A percentile compares a stretch with the other conserved stretches of the same genome.
These are phyloP conservation scores for Beauveria caledonica DNA, from an alignment of 2,329 filamentous ascomycete species.

Conservation along the genomic window DNA sequence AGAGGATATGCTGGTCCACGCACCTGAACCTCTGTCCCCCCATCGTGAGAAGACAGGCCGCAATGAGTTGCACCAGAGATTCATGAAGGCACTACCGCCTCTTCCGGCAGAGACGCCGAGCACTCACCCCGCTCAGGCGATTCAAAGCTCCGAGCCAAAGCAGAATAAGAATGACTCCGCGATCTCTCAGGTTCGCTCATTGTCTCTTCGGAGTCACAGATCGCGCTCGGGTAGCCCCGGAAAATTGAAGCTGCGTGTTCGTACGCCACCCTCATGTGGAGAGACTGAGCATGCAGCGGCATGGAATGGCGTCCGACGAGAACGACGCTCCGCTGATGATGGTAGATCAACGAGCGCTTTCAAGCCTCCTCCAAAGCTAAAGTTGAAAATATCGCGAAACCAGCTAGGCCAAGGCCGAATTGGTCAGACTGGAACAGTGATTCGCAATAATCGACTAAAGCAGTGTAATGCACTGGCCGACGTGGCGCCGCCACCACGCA, in stretches of 20 bases:
- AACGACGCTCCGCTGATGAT: conserved; percentile 5
- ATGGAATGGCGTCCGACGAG: background rate
- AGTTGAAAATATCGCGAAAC: conserved; percentile 25
- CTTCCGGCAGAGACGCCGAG: conserved; percentile 26
- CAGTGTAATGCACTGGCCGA: conserved; percentile 26
- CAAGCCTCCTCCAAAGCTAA: conserved; percentile 22
- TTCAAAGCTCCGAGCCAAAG: background rate
- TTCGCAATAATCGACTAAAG: conserved; percentile 21
- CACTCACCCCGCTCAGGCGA: background rate
- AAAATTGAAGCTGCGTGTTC: conserved; percentile 24
- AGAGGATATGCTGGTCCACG: conserved; percentile 27
- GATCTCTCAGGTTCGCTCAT: conserved; percentile 11
- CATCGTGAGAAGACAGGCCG: conserved; percentile 35
- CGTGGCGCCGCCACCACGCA: conserved; percentile 17
- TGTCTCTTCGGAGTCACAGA: conserved; percentile 6
- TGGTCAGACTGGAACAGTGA: conserved; percentile 12
- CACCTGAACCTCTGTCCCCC: conserved; percentile 42
- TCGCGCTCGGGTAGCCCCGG: conserved; percentile 13
- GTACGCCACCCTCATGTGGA: conserved; percentile 15
- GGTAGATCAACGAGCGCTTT: conserved; percentile 11
- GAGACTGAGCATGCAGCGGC: background rate
- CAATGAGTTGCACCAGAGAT: conserved; percentile 35
- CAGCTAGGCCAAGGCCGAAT: conserved; percentile 18
- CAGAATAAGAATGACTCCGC: background rate
- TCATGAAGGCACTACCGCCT: conserved; percentile 45